These are phyloP conservation scores for Blastobotrys elegans DNA, from an alignment of 1,139 yeast genomes.

Conservation along the genomic window DNA sequence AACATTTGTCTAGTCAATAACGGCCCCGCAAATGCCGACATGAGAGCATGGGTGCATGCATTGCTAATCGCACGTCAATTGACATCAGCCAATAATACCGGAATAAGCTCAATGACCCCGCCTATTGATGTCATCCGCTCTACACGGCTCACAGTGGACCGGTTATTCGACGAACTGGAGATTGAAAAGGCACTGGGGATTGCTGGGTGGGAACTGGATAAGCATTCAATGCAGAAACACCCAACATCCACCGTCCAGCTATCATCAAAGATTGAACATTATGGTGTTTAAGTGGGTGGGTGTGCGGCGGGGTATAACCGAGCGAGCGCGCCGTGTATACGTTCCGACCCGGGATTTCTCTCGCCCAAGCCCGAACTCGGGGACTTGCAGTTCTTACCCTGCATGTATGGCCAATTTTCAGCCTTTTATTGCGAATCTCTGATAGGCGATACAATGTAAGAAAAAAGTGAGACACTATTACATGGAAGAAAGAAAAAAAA, in stretches of 20 bases:
- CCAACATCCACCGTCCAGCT: slow-evolving; percentile 22
- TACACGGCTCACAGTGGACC: slow-evolving; percentile 21
- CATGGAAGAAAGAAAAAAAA: no score
- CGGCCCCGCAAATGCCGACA: slow-evolving; percentile 17
- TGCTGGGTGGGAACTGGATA: slow-evolving; percentile 29
- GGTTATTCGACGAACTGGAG: slow-evolving; percentile 25
- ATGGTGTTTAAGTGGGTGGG: neutral
- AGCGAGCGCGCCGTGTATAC: neutral
- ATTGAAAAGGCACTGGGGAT: slow-evolving; percentile 21
- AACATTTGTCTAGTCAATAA: slow-evolving; percentile 23
- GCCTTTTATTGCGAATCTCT: neutral
- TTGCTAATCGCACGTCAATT: slow-evolving; percentile 25
- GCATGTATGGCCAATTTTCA: neutral
- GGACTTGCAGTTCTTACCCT: no score
- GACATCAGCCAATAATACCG: neutral
- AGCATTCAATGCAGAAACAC: slow-evolving; percentile 21
- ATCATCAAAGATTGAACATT: neutral
- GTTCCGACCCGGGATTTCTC: neutral
- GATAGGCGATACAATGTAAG: no score
- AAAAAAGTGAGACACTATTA: no score
- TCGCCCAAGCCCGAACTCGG: no score
- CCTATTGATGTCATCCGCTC: slow-evolving; percentile 23
- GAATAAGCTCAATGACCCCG: neutral
- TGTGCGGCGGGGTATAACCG: neutral
- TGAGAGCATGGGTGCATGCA: slow-evolving; percentile 35